A percentile compares a stretch with the other conserved stretches of the same genome.
These are phyloP conservation scores for Arctostaphylos glauca DNA, from an alignment of 148 eudicot species.

Conservation along the genomic window DNA sequence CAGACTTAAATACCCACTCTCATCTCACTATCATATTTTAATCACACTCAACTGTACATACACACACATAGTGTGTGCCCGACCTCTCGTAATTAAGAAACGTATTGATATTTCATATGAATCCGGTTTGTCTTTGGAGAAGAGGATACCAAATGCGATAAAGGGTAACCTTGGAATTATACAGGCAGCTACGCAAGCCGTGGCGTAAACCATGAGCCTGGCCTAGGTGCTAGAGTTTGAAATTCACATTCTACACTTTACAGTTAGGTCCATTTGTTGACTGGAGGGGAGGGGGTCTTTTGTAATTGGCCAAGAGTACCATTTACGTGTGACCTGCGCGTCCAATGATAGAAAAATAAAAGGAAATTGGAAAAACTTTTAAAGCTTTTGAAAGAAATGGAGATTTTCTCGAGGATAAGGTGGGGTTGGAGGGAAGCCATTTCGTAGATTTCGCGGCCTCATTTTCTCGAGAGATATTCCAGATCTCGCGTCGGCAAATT, in stretches of 20 bases:
- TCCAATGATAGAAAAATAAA: not conserved
- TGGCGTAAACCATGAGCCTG: not conserved
- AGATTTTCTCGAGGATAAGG: conserved; percentile 11
- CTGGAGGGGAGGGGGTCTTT: not conserved
- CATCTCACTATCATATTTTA: too few relatives aligned
- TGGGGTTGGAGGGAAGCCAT: not conserved
- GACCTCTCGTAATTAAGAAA: too few relatives aligned
- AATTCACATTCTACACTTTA: not conserved
- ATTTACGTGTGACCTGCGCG: conserved; percentile 1
- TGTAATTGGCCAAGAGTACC: not conserved
- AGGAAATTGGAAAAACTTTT: not conserved
- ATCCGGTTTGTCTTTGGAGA: not conserved
- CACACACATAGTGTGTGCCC: too few relatives aligned
- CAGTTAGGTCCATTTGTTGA: not conserved
- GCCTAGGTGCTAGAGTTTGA: not conserved
- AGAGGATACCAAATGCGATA: not conserved
- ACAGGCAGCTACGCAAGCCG: not conserved
- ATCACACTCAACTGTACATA: too few relatives aligned
- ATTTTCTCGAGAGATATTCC: conserved; percentile 5
- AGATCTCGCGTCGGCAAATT: not conserved
- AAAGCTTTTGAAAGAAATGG: not conserved
- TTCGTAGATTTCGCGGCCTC: not conserved
- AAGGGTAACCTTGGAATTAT: not conserved
- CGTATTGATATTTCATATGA: too few relatives aligned
- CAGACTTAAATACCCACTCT: too few relatives aligned